Evolutionary conservation across 345 rosid species (phyloP).

Genomic region (Lenwebbia sp.): DNA sequence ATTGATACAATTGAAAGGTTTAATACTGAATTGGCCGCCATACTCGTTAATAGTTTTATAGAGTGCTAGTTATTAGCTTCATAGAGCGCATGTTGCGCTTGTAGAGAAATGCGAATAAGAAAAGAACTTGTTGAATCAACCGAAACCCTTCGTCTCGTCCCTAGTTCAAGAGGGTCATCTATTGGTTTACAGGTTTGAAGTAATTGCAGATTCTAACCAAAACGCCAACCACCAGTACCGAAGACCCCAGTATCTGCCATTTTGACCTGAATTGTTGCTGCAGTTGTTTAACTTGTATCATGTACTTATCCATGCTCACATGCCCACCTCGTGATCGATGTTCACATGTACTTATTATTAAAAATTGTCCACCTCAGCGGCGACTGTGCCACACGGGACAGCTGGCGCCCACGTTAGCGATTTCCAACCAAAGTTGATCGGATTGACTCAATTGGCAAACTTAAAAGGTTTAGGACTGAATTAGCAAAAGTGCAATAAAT

Average conservation of each 20-base stretch:
- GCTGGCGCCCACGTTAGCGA: fast-evolving
- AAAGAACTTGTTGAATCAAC: neutral
- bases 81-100: neutral
- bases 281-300: neutral
- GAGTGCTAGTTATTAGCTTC: too few relatives aligned
- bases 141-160: neutral
- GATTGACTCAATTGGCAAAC: too few relatives aligned
- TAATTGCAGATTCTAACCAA: neutral
- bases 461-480: too few relatives aligned
- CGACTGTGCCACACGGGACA: fast-evolving
- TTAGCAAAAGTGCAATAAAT: too few relatives aligned
- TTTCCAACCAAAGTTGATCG: too few relatives aligned
- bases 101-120: neutral
- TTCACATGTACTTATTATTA: too few relatives aligned
- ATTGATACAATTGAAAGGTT: too few relatives aligned
- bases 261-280: neutral
- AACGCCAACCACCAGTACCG: neutral
- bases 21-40: too few relatives aligned
- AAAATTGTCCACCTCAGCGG: too few relatives aligned
- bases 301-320: neutral
- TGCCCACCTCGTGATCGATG: neutral
- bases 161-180: neutral
- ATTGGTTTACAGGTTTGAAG: neutral
- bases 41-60: too few relatives aligned
- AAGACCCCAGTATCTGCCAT: neutral